Base-by-base conservation (phyloP, 2,329 filamentous ascomycete genomes). In the Aureobasidium vineae region DNA sequence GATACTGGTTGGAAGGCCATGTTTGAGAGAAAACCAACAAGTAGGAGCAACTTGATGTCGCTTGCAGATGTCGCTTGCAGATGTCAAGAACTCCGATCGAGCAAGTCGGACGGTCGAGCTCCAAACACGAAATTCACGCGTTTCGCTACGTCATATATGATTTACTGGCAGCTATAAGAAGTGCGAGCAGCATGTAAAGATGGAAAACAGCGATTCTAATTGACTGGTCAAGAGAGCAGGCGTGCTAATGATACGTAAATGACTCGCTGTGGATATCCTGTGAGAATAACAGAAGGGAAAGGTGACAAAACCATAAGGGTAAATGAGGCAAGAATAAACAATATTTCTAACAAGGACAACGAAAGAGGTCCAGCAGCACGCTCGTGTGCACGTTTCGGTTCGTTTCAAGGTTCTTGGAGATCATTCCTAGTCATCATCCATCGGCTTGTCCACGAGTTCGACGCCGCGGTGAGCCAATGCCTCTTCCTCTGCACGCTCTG, bases 371-470 rank as follows among this genome's bases (percentile, higher is more conserved):
- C 45, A 28, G 19, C 45, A 63, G 21, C 47, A 63, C 59, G 59
- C 45, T 63, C 59, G 26, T 63, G 59, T 63, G 59, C 59, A 63
- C 59, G 59, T 63, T 50, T 63, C 59, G n/a, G 43, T 63, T 63
- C 59, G 59, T 63, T 63, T 36, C 43, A 63, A 36, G 40, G 11
- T 63, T 52, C 43, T 47, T 40, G 45, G 49, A 52, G 59, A 63
- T 63, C 59, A 63, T 63, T 63, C 59, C 59, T 63, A 63, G 36
- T 63, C 59, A 63, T 69, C 68, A 54, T 91, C 88, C 88, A 92
- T 91, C n/a, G 89, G 87, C 77, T 85, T 88, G 75, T 92, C 90
- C 73, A 86, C 86, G 73, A 92, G 80, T 70, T 87, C 88, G 49
- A 92, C 88, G 7, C 88, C 86, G 60, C 79, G 76, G 53, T 73